Conservation (phyloP, 2,329 filamentous ascomycete species). For the Byssoonygena ceratinophila region DNA sequence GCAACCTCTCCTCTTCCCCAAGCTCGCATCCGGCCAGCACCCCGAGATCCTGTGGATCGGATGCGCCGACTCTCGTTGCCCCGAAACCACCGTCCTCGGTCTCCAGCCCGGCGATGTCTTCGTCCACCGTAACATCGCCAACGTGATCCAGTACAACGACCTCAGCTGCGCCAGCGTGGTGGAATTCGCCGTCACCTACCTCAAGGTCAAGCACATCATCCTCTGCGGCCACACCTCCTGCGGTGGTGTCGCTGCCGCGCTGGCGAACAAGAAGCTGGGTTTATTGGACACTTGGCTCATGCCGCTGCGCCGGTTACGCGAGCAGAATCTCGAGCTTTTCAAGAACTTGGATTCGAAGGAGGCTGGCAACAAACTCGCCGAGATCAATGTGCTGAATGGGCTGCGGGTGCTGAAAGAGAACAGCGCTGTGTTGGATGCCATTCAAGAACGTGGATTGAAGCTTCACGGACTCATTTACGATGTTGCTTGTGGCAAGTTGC, state of each 20-base stretch:
- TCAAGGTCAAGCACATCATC: slow-evolving; percentile 56
- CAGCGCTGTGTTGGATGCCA: slow-evolving; percentile 57
- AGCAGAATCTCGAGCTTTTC: slow-evolving; percentile 44
- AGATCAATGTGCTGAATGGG: slow-evolving; percentile 64
- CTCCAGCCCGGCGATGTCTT: slow-evolving; percentile 76
- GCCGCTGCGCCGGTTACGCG: slow-evolving; percentile 45
- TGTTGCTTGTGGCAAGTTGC: slow-evolving; percentile 45
- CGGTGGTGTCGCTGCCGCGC: slow-evolving; percentile 47
- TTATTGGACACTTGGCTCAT: slow-evolving; percentile 52
- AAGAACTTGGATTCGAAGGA: slow-evolving; percentile 39
- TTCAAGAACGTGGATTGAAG: slow-evolving; percentile 57
- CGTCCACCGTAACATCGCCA: slow-evolving; percentile 83
- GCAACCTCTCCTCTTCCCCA: slow-evolving; percentile 61
- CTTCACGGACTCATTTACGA: slow-evolving; percentile 74
- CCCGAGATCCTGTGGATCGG: slow-evolving; percentile 65
- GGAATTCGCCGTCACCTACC: slow-evolving; percentile 63
- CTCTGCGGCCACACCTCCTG: slow-evolving; percentile 53
- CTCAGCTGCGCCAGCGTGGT: slow-evolving; percentile 65
- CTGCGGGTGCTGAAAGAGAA: slow-evolving; percentile 60
- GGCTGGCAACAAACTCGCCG: slow-evolving; percentile 53
- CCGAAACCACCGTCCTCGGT: slow-evolving; percentile 70
- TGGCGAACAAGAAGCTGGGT: slow-evolving; percentile 48
- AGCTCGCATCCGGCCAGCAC: slow-evolving; percentile 55
- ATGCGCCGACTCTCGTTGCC: slow-evolving; percentile 75
- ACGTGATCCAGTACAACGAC: slow-evolving; percentile 65